Evolutionary conservation across 2,329 filamentous ascomycete genomes (phyloP), one percentile per base, ranked within the genome.

Genomic region (Beauveria sp.): DNA sequence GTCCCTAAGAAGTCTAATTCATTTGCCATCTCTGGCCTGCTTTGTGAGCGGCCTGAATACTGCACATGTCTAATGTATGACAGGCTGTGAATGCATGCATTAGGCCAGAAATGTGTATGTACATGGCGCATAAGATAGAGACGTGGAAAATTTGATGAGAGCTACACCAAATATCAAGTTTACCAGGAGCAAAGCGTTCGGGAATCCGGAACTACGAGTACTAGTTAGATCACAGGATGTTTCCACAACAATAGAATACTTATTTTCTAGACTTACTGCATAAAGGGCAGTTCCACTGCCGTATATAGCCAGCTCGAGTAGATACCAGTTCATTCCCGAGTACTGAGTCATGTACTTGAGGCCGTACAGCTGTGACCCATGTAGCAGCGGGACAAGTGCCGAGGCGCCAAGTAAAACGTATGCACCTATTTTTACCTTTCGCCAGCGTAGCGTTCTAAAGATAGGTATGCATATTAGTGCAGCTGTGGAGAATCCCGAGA

Each of bases 71-170:
- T 50, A 64, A 60, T 58, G 63, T 64, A 63, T 64, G 64, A 42
- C 61, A 64, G 24, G 64, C 57, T 57, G 63, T 64, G 62, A 66
- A 64, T 31, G 57, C 59, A 54, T 65, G 65, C 61, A 63, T 55
- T 46, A 66, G 60, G 31, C 62, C 64, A 62, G 55, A 61, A 28
- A 60, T 60, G n/a, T 66, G 60, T 59, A 63, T 62, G 43, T 62
- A 64, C 59, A 65, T 64, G 18, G 66, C 65, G 31, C 64, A 65
- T 49, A 66, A 58, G 24, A 66, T 65, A 12, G 31, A 79, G 45
- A 93, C 78, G 75, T 96, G 92, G 72, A 97, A 96, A 64, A 96
- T 87, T 76, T 96, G 92, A 74, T 96, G 92, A 24, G 90, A 95
- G 71, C 87, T 90, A 22, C 91, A 91, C 82, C 88, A 88, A 50